A percentile compares a stretch with the other conserved stretches of the same genome.
Evolutionary conservation across 108 stramenopile genomes (phyloP).

Genomic region (Skeletonema tropicum): DNA sequence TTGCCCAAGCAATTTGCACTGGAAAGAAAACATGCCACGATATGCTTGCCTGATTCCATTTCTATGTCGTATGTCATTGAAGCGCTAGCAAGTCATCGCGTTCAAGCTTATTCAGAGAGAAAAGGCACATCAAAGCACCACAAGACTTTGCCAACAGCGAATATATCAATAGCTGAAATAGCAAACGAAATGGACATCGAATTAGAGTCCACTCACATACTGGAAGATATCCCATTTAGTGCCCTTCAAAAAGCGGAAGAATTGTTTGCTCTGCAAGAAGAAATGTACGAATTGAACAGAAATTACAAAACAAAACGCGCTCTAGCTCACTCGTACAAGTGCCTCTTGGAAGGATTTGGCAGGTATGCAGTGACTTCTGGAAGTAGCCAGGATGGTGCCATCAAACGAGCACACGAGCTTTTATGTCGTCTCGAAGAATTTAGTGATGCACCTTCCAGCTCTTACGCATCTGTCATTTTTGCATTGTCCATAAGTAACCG

Average conservation of each 20-base stretch:
- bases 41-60: slow-evolving; percentile 37
- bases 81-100: slow-evolving; percentile 29
- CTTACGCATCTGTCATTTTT: slow-evolving; percentile 39
- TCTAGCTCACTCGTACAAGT: slow-evolving; percentile 19
- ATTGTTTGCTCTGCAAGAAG: slow-evolving; percentile 27
- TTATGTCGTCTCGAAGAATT: slow-evolving; percentile 28
- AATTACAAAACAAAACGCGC: slow-evolving; percentile 12
- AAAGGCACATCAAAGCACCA: background rate
- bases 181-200: slow-evolving; percentile 6
- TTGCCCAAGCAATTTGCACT: background rate
- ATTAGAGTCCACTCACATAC: background rate
- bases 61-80: slow-evolving; percentile 36
- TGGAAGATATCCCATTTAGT: background rate
- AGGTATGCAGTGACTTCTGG: slow-evolving; percentile 33
- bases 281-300: slow-evolving; percentile 9
- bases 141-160: slow-evolving; percentile 1
- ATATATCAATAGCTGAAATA: slow-evolving; percentile 4
- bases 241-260: slow-evolving; percentile 34
- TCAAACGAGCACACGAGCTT: slow-evolving; percentile 37
- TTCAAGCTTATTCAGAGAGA: slow-evolving; percentile 11
- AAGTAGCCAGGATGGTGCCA: slow-evolving; percentile 18
- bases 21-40: background rate
- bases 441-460: slow-evolving; percentile 30
- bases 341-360: slow-evolving; percentile 45
- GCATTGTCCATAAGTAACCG: slow-evolving; percentile 39